Conservation (phyloP, 2,329 filamentous ascomycete genomes). For the Trichoderma sp. region DNA sequence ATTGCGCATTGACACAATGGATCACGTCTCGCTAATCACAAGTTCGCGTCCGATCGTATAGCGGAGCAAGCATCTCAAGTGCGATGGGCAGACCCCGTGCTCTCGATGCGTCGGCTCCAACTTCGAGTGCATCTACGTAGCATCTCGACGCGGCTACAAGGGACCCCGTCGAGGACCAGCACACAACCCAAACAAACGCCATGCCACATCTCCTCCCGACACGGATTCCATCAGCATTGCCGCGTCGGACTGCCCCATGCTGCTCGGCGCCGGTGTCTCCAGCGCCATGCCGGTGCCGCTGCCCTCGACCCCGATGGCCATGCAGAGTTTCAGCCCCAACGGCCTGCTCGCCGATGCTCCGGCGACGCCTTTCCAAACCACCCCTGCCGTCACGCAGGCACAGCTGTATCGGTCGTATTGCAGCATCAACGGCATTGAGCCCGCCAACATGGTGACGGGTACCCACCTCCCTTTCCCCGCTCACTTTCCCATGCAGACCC, state of each 20-base stretch:
- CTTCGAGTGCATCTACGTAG: constrained; percentile 67
- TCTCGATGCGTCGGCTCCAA: constrained; percentile 60
- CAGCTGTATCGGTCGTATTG: constrained; percentile 41
- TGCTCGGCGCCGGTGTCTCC: constrained; percentile 26
- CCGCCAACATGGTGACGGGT: constrained; percentile 22
- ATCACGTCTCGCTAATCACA: constrained; percentile 1
- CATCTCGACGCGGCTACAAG: constrained; percentile 73
- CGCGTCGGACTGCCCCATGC: constrained; percentile 42
- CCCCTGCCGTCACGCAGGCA: constrained; percentile 29
- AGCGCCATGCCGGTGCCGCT: constrained; percentile 11
- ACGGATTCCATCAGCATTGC: constrained; percentile 16
- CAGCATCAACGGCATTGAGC: constrained; percentile 29
- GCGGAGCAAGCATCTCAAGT: constrained; percentile 70
- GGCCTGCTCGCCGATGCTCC: constrained; percentile 19
- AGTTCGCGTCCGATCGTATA: constrained; percentile 28
- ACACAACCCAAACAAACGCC: constrained; percentile 50
- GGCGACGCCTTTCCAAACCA: constrained; percentile 25
- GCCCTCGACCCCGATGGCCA: constrained; percentile 6
- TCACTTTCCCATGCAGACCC: constrained; percentile 31
- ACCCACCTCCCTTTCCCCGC: constrained; percentile 22
- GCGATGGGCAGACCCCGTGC: constrained; percentile 69
- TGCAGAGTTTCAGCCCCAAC: constrained; percentile 19
- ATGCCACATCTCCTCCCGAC: constrained; percentile 42
- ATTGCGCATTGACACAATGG: neutral
- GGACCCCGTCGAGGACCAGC: constrained; percentile 45